These are phyloP conservation scores for Babesia ovis DNA, from an alignment of 169 alveolate genomes.

Conservation along the genomic window DNA sequence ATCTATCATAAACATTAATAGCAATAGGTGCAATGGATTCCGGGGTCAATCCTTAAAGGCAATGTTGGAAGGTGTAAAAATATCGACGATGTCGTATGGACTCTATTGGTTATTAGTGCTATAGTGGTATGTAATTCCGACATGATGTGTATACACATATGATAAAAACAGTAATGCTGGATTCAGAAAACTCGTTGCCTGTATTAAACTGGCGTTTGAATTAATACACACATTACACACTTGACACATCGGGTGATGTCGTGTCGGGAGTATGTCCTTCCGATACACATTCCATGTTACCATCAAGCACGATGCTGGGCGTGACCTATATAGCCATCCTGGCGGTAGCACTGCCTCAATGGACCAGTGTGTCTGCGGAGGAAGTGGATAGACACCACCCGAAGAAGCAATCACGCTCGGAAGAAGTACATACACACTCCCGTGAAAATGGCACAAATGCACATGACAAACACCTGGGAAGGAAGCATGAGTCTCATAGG, in stretches of 20 bases:
- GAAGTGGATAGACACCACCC: constrained; percentile 1
- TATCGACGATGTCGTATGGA: no score
- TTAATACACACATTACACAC: constrained; percentile 10
- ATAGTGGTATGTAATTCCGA: no score
- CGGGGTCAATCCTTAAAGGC: no score
- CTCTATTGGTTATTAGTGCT: no score
- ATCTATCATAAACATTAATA: no score
- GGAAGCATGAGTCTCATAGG: not conserved
- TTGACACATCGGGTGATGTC: constrained; percentile 21
- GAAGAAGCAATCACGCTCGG: not conserved
- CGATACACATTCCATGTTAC: constrained; percentile 6
- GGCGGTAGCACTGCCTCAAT: not conserved
- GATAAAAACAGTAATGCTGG: no score
- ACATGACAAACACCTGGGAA: not conserved
- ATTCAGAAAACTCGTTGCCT: no score
- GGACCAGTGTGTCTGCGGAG: constrained; percentile 1
- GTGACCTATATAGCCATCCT: not conserved
- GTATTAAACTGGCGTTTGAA: not conserved
- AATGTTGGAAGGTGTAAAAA: no score
- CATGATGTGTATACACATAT: no score
- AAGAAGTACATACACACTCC: constrained; percentile 16
- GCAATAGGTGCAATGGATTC: no score
- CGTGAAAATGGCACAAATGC: not conserved
- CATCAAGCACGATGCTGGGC: constrained; percentile 1
- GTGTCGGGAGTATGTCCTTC: constrained; percentile 18